Conservation (phyloP, 441 rosid species). For the Euphorbia celastroides region DNA sequence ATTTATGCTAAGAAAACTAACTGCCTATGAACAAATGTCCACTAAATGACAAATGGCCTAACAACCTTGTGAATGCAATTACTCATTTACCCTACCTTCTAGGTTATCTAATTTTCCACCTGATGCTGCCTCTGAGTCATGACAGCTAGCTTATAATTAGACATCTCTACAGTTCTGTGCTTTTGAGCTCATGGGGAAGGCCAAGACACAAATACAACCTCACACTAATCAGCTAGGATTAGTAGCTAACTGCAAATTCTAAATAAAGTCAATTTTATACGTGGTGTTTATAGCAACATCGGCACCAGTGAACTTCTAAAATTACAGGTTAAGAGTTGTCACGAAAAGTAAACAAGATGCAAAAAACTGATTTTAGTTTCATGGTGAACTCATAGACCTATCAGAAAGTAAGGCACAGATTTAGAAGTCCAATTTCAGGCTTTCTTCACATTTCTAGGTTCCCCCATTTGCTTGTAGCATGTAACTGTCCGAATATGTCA, state of each 20-base stretch:
- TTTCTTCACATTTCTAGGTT: not conserved
- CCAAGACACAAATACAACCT: not conserved
- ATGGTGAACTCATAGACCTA: not conserved
- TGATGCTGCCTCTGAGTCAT: too few relatives aligned
- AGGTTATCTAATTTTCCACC: too few relatives aligned
- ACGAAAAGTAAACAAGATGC: not conserved
- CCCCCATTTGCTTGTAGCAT: too few relatives aligned
- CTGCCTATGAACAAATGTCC: not conserved
- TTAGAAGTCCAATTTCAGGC: not conserved
- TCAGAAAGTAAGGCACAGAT: not conserved
- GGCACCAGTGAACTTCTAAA: not conserved
- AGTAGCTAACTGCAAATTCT: not conserved
- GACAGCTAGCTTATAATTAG: too few relatives aligned
- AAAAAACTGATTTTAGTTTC: not conserved
- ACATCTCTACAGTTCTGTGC: too few relatives aligned
- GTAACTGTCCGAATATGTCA: too few relatives aligned
- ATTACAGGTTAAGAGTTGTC: not conserved
- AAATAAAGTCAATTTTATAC: not conserved
- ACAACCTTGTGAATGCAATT: not conserved
- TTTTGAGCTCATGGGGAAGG: not conserved
- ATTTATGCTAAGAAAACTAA: not conserved
- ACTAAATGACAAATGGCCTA: not conserved
- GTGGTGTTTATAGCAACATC: not conserved
- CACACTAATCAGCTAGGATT: not conserved
- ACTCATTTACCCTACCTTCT: not conserved